Base-by-base conservation (phyloP, 495 filamentous ascomycete species). In the Podospora anserina region DNA sequence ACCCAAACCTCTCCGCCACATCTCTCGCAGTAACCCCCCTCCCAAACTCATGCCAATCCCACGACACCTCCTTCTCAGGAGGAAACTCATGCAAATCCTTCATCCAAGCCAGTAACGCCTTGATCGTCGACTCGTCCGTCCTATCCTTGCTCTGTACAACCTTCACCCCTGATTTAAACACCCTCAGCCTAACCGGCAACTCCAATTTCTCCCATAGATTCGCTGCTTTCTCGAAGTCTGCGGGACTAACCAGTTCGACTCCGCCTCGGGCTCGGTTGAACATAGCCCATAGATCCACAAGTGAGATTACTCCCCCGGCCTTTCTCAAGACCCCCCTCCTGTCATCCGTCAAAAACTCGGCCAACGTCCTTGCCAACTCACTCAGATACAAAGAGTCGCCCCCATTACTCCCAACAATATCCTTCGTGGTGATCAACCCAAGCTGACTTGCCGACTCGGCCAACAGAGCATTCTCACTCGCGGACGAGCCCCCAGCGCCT, bases 261-360 rank as follows among this genome's bases (percentile, higher is more conserved):
- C 95, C 95, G 64, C 92, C 93, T 55, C 96, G 86, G 26, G 92
- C 92, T n/a, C 95, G 90, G 74, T 99, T 99, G 82, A 97, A 97
- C 39, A 97, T 85, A 7, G 95, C 93, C 95, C 95, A 99, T 2
- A 98, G 84, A 74, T 99, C 95, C 23, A 98, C 94, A 7, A 99
- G 85, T 65, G 88, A 96, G 78, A 98, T 92, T 70, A 98, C 96
- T 0, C 95, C 95, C 11, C 95, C 96, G 74, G 96, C 93, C 65
- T 85, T 88, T 65, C 85, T 87, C 26, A 99, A 78, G 13, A 98
- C 84, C 0, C 93, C 93, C 60, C 89, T 85, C 2, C 88, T 81
- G 76, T 99, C 95, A 77, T 98, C 94, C 0, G 93, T 96, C 6
- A 98, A 81, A 74, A 96, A 97, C 79, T 99, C 95, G 2, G 95